Base-by-base conservation (phyloP, 2,329 filamentous ascomycete genomes). In the Lecanicillium sp. region DNA sequence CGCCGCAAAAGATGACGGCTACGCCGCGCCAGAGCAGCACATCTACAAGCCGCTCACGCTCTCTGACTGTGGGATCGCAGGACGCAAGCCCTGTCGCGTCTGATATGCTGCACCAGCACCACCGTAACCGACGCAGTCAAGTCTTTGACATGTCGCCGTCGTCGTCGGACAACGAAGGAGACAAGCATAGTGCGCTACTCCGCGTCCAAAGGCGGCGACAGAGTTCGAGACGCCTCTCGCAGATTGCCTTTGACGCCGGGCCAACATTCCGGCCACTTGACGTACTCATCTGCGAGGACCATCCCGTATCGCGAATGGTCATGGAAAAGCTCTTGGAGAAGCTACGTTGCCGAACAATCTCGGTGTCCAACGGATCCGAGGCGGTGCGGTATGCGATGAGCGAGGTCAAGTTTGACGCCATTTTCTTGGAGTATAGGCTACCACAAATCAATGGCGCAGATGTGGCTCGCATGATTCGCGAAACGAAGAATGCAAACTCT, bases 261-360 rank as follows among this genome's bases (percentile, higher is more conserved):
- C 92, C 92, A 3, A 76, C 81, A 27, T 98, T 96, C 63, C 77
- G 92, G 20, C 88, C 92, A 2, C 65, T 98, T 37, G 92, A 98
- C 60, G 84, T 98, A 5, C 71, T 98, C 37, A 94, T 98, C 37
- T 97, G 92, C 57, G 92, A 98, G 63, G 92, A 98, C 53, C 92
- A 98, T 58, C 92, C 92, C 0, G 90, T 98, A 4, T 95, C 92
- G 5, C 79, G 90, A 17, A 81, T 98, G 68, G 90, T 98, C n/a
- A 97, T 98, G 90, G 92, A 98, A 57, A 92, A 94, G 52, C 68
- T 98, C 7, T 73, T 98, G 37, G 92, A 98, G 60, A 98, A 97
- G 63, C 69, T 97, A 27, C 84, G 87, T 27, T 98, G 92, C 54
- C 85, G 92, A 30, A 96, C 90, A 8, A 92, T 98, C 52, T 88